Evolutionary conservation across 2,329 filamentous ascomycete genomes (phyloP).

Genomic region (Fusarium coicis): DNA sequence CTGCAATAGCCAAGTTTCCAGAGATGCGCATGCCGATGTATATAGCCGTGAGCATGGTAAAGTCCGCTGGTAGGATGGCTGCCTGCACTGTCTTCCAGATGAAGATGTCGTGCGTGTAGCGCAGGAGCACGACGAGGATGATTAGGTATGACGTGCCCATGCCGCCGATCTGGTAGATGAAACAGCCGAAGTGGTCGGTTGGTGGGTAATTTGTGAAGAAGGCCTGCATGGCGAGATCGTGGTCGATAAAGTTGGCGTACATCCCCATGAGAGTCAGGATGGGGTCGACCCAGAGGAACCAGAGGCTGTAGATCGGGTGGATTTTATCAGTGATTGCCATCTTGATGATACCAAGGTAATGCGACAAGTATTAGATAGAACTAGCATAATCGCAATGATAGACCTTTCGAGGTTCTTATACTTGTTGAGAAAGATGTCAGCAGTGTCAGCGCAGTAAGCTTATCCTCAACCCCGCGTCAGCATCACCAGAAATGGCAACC

Average conservation of each 20-base stretch:
- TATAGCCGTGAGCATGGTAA: slow-evolving; percentile 33
- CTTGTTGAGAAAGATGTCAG: background rate
- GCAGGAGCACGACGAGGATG: slow-evolving; percentile 14
- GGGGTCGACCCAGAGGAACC: slow-evolving; percentile 42
- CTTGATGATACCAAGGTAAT: accelerated
- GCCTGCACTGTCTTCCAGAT: slow-evolving; percentile 38
- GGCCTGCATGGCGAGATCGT: slow-evolving; percentile 21
- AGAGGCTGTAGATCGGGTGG: slow-evolving; percentile 31
- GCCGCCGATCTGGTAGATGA: slow-evolving; percentile 41
- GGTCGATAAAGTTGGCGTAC: slow-evolving; percentile 32
- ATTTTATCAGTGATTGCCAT: slow-evolving; percentile 26
- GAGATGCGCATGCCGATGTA: slow-evolving; percentile 26
- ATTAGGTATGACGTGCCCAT: slow-evolving; percentile 33
- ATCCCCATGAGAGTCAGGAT: slow-evolving; percentile 31
- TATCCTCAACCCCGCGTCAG: background rate
- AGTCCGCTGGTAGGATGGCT: slow-evolving; percentile 33
- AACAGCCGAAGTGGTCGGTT: slow-evolving; percentile 22
- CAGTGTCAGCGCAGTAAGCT: slow-evolving; percentile 2
- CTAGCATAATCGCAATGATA: accelerated
- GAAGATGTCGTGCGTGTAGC: slow-evolving; percentile 37
- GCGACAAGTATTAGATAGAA: background rate
- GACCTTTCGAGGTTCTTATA: background rate
- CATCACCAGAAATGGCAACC: background rate
- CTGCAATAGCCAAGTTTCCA: background rate
- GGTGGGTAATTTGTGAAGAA: slow-evolving; percentile 17